Conservation (phyloP, 371 early-diverging fungal species). For the Conidiobolus coronatus region DNA sequence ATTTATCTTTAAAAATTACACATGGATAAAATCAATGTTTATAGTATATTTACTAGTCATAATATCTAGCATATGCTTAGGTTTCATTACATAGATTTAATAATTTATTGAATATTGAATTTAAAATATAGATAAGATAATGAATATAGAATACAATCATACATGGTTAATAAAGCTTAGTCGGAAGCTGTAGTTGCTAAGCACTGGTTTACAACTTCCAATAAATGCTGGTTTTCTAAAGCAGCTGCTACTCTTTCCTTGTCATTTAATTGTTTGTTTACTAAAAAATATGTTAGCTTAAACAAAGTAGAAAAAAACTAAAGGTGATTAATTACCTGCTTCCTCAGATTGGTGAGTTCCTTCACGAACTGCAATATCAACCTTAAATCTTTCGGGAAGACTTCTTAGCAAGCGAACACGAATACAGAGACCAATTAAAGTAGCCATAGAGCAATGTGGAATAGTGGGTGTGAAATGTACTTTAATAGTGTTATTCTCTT, state of each 20-base stretch:
- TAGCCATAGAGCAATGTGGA: conserved; percentile 99
- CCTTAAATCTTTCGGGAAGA: conserved; percentile 75
- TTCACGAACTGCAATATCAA: conserved; percentile 70
- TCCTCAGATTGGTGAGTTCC: conserved; percentile 92
- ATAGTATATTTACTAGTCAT: no score
- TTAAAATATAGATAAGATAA: no score
- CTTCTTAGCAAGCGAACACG: conserved; percentile 72
- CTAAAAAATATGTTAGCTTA: conserved; percentile 9
- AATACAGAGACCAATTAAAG: conserved; percentile 95
- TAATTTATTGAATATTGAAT: no score
- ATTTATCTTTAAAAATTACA: no score
- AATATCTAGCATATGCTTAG: no score
- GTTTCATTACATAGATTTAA: no score
- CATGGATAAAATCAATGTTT: no score
- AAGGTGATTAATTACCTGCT: conserved; percentile 18
- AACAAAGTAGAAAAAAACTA: not conserved
- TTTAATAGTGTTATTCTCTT: conserved; percentile 29
- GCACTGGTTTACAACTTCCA: conserved; percentile 88
- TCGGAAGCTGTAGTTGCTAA: conserved; percentile 24
- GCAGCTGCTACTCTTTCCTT: conserved; percentile 99
- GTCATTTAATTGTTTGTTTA: conserved; percentile 98
- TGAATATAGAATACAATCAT: not conserved
- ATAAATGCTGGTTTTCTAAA: conserved; percentile 78
- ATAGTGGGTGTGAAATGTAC: conserved; percentile 95
- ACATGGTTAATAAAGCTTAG: not conserved